Base-by-base conservation (phyloP, 2,329 filamentous ascomycete genomes). In the Beauveria caledonica region DNA sequence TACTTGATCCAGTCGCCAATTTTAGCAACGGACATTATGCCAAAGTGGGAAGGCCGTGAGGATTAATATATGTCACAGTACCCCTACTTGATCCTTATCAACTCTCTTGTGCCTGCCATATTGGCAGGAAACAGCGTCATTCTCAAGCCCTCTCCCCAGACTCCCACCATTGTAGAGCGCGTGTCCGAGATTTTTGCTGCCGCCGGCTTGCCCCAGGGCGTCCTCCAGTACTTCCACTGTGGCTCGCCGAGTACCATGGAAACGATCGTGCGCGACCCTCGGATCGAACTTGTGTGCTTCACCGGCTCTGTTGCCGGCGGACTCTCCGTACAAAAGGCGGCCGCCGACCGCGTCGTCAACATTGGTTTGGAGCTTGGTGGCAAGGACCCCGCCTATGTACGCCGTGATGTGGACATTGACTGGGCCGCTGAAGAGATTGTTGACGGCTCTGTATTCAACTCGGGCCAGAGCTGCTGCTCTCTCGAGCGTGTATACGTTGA, bases 381-480 rank as follows among this genome's bases (percentile, higher is more conserved):
- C 65, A 97, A 97, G 71, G 93, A 97, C 71, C 90, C 93, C 5
- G 93, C 93, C 25, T 97, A 97, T 69, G 81, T 97, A 59, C 82
- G 93, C 62, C 79, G 78, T 7, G 93, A 97, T 68, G 91, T 96
- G 1, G 92, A 97, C 71, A 75, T 96, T 52, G 85, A 85, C 52
- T 97, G 92, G 93, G 92, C 88, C 0, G 93, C 93, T 0, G 92
- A 89, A 66, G 92, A 97, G 75, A 94, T 97, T 68, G 91, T 97
- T 15, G 93, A 97, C 67, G 93, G 93, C 21, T 87, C 92, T n/a
- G 80, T 97, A 61, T 97, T 97, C 81, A 97, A 97, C 77, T 96
- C 92, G 56, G 93, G 93, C n/a, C 93, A 97, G 78, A 96, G 91
- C 72, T 97, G 93, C 79, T 97, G 93, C 75, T 89, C 91, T 25